These are phyloP conservation scores for Bryoerythrophyllum caledonicum DNA, from an alignment of 225 moss, liverwort and hornwort genomes.

Conservation along the genomic window DNA sequence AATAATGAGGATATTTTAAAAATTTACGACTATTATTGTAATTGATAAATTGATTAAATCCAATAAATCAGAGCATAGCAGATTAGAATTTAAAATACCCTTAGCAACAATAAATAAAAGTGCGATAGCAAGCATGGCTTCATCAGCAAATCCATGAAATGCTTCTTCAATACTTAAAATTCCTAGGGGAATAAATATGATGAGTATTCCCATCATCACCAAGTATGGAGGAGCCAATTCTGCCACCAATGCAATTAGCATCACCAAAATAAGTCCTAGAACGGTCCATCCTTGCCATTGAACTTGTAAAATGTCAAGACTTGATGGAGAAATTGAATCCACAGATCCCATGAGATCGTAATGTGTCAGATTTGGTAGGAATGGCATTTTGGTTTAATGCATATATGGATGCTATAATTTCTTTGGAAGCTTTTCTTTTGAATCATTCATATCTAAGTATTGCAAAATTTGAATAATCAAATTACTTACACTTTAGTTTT, in stretches of 20 bases:
- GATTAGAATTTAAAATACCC: slow-evolving; percentile 30
- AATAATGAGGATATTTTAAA: accelerated
- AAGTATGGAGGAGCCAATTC: slow-evolving; percentile 89
- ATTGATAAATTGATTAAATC: accelerated
- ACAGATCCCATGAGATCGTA: not conserved
- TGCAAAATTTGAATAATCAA: too few species aligned
- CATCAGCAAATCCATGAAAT: slow-evolving; percentile 85
- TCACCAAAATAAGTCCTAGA: slow-evolving; percentile 62
- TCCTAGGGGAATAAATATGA: slow-evolving; percentile 65
- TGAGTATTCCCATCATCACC: slow-evolving; percentile 92
- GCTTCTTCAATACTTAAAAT: slow-evolving; percentile 75
- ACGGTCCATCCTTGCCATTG: slow-evolving; percentile 95
- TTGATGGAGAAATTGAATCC: not conserved
- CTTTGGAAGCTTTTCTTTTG: not conserved
- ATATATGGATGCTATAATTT: not conserved
- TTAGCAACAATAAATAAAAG: slow-evolving; percentile 86
- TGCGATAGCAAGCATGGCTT: slow-evolving; percentile 83
- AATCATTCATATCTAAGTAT: too few species aligned
- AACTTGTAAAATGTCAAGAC: slow-evolving; percentile 36
- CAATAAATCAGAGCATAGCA: not conserved
- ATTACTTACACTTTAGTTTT: too few species aligned
- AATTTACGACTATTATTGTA: too few species aligned
- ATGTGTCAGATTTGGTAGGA: slow-evolving; percentile 1
- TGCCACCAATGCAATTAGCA: slow-evolving; percentile 73
- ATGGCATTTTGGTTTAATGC: slow-evolving; percentile 22